A percentile compares a stretch with the other conserved stretches of the same genome.
phyloP scores from a whole-genome alignment of 1,284 basidiomycete genomes.

The Ganoderma sinense region DNA sequence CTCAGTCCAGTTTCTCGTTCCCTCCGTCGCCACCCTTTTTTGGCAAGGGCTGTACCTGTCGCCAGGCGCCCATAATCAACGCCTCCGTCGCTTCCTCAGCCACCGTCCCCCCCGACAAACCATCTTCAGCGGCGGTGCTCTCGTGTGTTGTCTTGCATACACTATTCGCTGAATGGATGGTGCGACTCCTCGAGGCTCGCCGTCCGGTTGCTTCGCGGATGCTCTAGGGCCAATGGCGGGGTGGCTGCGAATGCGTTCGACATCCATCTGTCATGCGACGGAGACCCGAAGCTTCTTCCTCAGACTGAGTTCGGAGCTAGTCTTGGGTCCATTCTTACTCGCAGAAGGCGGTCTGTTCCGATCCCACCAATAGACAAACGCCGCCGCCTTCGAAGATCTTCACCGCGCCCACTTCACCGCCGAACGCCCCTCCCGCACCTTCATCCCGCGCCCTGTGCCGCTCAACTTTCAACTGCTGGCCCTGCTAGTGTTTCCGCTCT shows the following conservation, averaged over 20 bases:
- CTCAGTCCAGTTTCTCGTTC: not conserved
- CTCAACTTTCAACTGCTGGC: too few species aligned
- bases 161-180: not conserved
- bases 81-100: not conserved
- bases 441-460: not conserved
- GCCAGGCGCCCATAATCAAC: not conserved
- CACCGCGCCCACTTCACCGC: not conserved
- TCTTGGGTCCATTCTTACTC: not conserved
- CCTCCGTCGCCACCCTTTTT: not conserved
- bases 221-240: not conserved
- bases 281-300: not conserved
- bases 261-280: constrained; percentile 4
- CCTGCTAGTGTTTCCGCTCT: not conserved
- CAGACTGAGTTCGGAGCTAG: not conserved
- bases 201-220: not conserved
- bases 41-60: not conserved
- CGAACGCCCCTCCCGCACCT: not conserved
- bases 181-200: not conserved
- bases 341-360: not conserved
- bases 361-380: not conserved
- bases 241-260: not conserved
- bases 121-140: not conserved
- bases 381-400: not conserved
- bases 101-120: too few species aligned
- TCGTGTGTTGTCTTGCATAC: not conserved